phyloP scores from a whole-genome alignment of 805 yeast genomes.

The Lipomyces kockii region DNA sequence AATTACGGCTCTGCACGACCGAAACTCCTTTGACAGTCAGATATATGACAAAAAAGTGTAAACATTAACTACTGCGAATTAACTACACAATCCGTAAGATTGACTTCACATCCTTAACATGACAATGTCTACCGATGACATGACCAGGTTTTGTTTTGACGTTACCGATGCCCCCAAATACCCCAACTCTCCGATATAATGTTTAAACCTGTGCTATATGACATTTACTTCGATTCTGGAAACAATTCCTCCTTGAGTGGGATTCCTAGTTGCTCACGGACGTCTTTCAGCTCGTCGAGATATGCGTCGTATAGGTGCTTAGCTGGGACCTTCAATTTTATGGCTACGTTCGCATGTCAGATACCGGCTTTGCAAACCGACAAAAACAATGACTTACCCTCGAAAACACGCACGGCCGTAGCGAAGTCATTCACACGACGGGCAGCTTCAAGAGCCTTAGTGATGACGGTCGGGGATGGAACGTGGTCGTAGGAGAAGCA shows the following conservation, averaged over 20 bases:
- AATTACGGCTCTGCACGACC: not conserved
- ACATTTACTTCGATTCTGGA: slow-evolving; percentile 41
- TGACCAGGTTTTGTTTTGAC: not conserved
- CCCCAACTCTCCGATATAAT: not conserved
- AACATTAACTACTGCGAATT: not conserved
- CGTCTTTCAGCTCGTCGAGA: slow-evolving; percentile 89
- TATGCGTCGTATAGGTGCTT: slow-evolving; percentile 93
- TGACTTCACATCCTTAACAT: not conserved
- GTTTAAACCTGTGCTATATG: not conserved
- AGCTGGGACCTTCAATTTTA: slow-evolving; percentile 94
- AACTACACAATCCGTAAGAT: not conserved
- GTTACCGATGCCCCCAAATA: not conserved
- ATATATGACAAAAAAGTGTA: not conserved
- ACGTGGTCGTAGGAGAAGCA: slow-evolving; percentile 98
- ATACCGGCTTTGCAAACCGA: not conserved
- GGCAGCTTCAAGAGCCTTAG: slow-evolving; percentile 94
- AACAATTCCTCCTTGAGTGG: slow-evolving; percentile 90
- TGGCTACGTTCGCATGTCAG: slow-evolving; percentile 40
- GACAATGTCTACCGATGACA: not conserved
- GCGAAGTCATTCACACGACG: slow-evolving; percentile 99
- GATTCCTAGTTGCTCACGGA: slow-evolving; percentile 85
- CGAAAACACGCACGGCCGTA: slow-evolving; percentile 97
- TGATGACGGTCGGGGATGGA: slow-evolving; percentile 95
- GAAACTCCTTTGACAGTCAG: not conserved
- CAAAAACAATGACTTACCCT: slow-evolving; percentile 56